Evolutionary conservation across 2,329 filamentous ascomycete species (phyloP).

Genomic region (Monosporascus sp.): DNA sequence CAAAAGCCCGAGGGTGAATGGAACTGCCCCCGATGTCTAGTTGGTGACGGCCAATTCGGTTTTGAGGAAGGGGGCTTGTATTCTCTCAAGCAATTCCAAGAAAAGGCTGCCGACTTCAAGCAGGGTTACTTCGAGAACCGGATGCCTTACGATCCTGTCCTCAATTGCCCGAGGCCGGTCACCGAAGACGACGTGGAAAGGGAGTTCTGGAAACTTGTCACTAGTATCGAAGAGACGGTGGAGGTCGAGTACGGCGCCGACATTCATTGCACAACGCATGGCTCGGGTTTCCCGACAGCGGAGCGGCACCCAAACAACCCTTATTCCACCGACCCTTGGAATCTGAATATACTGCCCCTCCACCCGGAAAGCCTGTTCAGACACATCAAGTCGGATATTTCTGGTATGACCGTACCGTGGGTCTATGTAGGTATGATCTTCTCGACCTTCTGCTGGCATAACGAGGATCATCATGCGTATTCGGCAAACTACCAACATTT

Average conservation of each 20-base stretch:
- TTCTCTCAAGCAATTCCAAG: conserved; percentile 91
- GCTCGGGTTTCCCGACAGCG: conserved; percentile 91
- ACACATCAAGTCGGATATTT: conserved; percentile 97
- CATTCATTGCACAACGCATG: conserved; percentile 96
- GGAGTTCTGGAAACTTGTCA: conserved; percentile 94
- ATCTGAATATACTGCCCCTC: conserved; percentile 86
- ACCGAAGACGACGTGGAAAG: conserved; percentile 94
- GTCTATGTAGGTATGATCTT: conserved; percentile 99
- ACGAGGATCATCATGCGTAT: conserved; percentile 96
- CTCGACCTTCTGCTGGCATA: conserved; percentile 99
- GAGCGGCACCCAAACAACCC: conserved; percentile 84
- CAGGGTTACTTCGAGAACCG: conserved; percentile 87
- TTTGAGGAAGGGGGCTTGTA: conserved; percentile 97
- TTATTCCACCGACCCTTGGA: conserved; percentile 91
- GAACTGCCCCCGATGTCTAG: conserved; percentile 92
- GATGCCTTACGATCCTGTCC: conserved; percentile 79
- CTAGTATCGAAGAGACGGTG: conserved; percentile 89
- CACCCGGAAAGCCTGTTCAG: conserved; percentile 89
- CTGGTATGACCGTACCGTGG: conserved; percentile 98
- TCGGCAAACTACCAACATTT: conserved; percentile 99
- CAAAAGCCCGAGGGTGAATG: conserved; percentile 79
- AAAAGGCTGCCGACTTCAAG: conserved; percentile 93
- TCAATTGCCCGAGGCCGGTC: conserved; percentile 74
- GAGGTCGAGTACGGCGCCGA: conserved; percentile 98
- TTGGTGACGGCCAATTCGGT: conserved; percentile 93